A percentile compares a stretch with the other conserved stretches of the same genome.
Evolutionary conservation across 2,329 filamentous ascomycete genomes (phyloP).

Genomic region (Pestalotiopsis sp.): DNA sequence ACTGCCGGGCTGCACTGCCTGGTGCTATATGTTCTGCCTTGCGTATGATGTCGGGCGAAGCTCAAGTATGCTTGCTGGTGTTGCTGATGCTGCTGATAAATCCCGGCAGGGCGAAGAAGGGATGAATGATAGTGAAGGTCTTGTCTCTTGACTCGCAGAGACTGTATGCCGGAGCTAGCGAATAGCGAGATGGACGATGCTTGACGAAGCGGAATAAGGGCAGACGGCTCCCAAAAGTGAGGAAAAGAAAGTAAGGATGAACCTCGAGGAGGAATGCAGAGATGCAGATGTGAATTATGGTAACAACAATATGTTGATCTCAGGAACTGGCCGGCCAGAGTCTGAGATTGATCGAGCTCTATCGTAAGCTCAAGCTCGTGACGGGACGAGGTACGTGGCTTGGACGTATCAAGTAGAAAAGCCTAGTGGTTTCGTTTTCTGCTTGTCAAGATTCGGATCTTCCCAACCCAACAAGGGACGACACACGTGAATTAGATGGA

Average conservation of each 20-base stretch:
- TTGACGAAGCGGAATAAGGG: neutral
- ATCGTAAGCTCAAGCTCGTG: constrained; percentile 15
- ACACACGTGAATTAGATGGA: constrained; percentile 9
- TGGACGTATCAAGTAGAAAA: constrained; percentile 9
- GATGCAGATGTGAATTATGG: constrained; percentile 5
- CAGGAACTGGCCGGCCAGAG: constrained; percentile 11
- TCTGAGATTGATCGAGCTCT: constrained; percentile 8
- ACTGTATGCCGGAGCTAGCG: too few relatives aligned
- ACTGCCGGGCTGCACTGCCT: constrained; percentile 9
- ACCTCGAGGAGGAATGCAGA: constrained; percentile 1
- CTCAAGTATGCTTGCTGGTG: neutral
- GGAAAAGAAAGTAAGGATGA: neutral
- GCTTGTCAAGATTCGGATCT: neutral
- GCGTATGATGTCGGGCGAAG: constrained; percentile 2
- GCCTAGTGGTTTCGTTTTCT: constrained; percentile 5
- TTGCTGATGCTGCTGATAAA: neutral
- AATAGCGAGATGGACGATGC: neutral
- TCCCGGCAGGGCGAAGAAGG: neutral
- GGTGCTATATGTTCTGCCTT: constrained; percentile 13
- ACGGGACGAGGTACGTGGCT: constrained; percentile 3
- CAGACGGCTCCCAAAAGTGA: neutral
- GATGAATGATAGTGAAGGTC: neutral
- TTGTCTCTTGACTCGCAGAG: neutral
- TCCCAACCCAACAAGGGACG: constrained; percentile 4
- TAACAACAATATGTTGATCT: neutral